Conservation (phyloP, 352 stramenopile species). For the Phytophthora tubulina region DNA sequence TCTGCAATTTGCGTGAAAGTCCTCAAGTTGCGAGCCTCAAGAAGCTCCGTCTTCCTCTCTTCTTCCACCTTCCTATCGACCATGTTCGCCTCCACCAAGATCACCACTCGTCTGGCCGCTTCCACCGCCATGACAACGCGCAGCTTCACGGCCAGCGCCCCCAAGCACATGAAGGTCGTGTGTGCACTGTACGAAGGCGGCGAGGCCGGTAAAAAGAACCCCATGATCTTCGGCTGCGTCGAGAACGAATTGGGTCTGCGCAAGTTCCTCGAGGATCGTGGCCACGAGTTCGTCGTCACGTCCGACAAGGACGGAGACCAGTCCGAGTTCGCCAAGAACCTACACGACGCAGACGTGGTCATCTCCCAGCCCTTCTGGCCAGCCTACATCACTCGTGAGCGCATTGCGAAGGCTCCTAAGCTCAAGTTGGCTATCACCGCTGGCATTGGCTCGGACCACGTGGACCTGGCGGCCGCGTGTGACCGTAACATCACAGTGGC, state of each 20-base stretch:
- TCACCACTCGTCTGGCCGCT: slow-evolving; percentile 24
- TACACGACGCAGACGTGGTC: slow-evolving; percentile 53
- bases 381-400: slow-evolving; percentile 56
- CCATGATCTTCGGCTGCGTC: slow-evolving; percentile 52
- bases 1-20: slow-evolving; percentile 31
- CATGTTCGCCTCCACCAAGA: slow-evolving; percentile 41
- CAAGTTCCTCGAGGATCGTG: slow-evolving; percentile 53
- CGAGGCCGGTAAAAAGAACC: slow-evolving; percentile 36
- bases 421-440: slow-evolving; percentile 56
- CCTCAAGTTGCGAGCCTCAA: slow-evolving; percentile 14
- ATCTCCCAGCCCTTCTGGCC: slow-evolving; percentile 66
- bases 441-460: slow-evolving; percentile 56
- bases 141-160: slow-evolving; percentile 37
- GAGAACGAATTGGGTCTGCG: slow-evolving; percentile 54
- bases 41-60: not conserved
- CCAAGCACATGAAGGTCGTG: slow-evolving; percentile 48
- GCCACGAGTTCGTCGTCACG: slow-evolving; percentile 55
- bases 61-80: not conserved
- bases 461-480: slow-evolving; percentile 52
- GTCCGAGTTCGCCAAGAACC: slow-evolving; percentile 50
- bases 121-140: slow-evolving; percentile 16
- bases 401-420: slow-evolving; percentile 54
- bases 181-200: slow-evolving; percentile 47
- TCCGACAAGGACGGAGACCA: slow-evolving; percentile 58
- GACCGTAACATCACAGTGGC: slow-evolving; percentile 55